Base-by-base conservation (phyloP, 2,329 filamentous ascomycete species). In the Aspergillus texensis region DNA sequence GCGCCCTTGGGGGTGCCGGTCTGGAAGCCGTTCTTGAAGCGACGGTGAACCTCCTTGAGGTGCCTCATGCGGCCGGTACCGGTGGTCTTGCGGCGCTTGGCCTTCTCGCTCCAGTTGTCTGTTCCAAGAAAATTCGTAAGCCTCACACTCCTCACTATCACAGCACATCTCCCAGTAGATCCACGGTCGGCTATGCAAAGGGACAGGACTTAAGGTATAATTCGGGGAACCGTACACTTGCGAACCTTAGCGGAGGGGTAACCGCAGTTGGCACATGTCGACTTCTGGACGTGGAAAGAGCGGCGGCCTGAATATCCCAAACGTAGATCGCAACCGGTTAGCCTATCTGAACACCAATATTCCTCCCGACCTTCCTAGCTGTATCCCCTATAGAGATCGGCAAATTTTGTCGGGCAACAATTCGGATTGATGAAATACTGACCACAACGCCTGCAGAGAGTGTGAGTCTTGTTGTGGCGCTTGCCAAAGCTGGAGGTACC, bases 81-180 rank as follows among this genome's bases (percentile, higher is more conserved):
- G 81, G 92, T 94, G 80, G 94, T 97, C 94, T 97, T 98, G 91
- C 95, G 96, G 84, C 95, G 89, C 93, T 98, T 98, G 78, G 94
- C 94, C 92, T 99, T 99, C 89, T 98, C 94, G 83, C 92, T 89
- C 95, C 95, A 99, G 92, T 99, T 97, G 91, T 90, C 94, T 98
- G 80, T 81, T 67, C 57, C 62, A 57, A 67, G 63, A 70, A 68
- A 68, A 62, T 61, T 65, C 71, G 69, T 77, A 69, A 75, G 74
- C 73, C 69, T 48, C 70, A 67, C 28, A 63, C 26, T 65, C 55
- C 61, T 43, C 43, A 57, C 57, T 55, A 21, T 52, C 34, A 58
- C 57, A 59, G 36, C 48, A 30, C 43, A 56, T 52, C 52, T 65
- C 60, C 50, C 58, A 56, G 58, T 57, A 60, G 46, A 28, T 59